Evolutionary conservation across 352 stramenopile genomes (phyloP), one percentile per base, ranked within the genome.

Genomic region (Phytophthora sp.): DNA sequence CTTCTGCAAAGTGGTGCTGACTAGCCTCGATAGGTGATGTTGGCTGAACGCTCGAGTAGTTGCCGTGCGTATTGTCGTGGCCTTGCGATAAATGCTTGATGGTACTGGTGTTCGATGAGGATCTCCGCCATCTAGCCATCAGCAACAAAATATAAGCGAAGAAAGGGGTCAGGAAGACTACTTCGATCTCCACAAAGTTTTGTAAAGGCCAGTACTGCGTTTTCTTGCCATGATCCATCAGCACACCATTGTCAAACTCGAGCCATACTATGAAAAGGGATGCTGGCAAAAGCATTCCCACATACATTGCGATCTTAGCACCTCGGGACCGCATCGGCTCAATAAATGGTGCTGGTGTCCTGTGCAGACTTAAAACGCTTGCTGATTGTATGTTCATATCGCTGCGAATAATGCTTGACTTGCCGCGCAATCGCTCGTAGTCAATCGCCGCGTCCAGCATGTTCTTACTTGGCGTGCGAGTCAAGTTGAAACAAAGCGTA

Each of bases 171-270:
- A 77, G 15, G 37, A 84, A 79, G 7, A 87, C 39, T 27, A 74
- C 54, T 26, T 54, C 24, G 24, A 72, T 75, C 44, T 80, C 77
- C 23, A 84, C 63, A 10, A 84, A 72, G 24, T 73, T 72, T 57
- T 84, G 67, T 55, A 87, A 66, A 24, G 72, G 77, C 74, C 77
- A 84, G 54, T 68, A 79, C 54, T 79, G 62, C 30, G 68, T 79
- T 31, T 71, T 64, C n/a, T 52, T 63, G 4, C 61, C 59, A 41
- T 66, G 39, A 17, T 63, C 54, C 58, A 82, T 72, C 26, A 83
- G 21, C 26, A 64, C 50, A 18, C 69, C 58, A 15, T 74, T 74
- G 18, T 55, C 64, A 43, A 67, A 74, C 45, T 74, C 63, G 15
- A 82, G 62, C 72, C 72, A 81, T 5, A 79, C 5, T 21, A 82